Evolutionary conservation across 2,329 filamentous ascomycete species (phyloP).

Genomic region (Penicillium paneum): DNA sequence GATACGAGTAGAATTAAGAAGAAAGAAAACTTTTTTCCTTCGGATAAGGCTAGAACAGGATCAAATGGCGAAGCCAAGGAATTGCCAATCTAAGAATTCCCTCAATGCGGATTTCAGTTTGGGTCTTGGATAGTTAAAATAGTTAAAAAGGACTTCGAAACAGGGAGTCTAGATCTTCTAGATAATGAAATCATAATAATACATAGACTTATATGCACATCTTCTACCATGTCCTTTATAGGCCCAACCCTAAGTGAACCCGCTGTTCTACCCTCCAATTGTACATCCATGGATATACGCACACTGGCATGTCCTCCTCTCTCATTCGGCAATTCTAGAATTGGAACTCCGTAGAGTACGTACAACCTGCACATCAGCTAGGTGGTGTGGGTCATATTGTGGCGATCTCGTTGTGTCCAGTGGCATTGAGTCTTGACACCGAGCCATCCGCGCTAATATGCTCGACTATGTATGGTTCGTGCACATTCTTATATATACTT

Average conservation of each 20-base stretch:
- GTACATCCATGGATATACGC: not conserved
- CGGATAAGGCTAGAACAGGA: not conserved
- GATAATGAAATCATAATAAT: not conserved
- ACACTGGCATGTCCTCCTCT: not conserved
- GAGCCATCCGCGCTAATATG: conserved; percentile 1
- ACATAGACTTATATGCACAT: not conserved
- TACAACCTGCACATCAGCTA: conserved; percentile 12
- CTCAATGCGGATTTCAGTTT: not conserved
- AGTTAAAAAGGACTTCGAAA: not conserved
- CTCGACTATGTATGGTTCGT: not conserved
- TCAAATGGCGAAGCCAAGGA: not conserved
- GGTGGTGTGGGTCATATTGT: conserved; percentile 11
- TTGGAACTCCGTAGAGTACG: conserved; percentile 2
- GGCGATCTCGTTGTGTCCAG: conserved; percentile 9
- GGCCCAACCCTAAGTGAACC: not conserved
- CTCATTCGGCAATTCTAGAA: conserved; percentile 1
- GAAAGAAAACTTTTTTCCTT: not conserved
- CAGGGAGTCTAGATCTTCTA: not conserved
- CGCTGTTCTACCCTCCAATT: not conserved
- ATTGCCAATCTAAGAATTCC: not conserved
- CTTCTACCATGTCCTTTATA: not conserved
- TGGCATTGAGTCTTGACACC: not conserved
- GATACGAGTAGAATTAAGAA: not conserved
- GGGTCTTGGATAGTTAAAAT: not conserved
- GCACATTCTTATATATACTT: not conserved